Evolutionary conservation across 257 asterid genomes (phyloP), one percentile per base, ranked within the genome.

Genomic region (Capsicum baccatum): DNA sequence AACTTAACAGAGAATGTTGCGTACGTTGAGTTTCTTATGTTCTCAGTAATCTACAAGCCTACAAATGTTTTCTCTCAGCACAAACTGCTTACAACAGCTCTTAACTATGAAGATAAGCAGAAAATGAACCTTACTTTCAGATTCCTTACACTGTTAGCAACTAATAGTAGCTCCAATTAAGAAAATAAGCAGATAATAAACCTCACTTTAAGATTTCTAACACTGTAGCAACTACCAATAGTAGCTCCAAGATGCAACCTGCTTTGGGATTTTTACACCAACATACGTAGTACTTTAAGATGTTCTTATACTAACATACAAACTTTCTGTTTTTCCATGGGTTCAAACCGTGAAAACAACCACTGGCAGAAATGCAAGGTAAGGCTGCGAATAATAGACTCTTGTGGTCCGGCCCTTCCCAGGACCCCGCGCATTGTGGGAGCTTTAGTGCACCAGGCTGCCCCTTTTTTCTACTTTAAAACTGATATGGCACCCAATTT

Each of bases 1-100:
- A 76, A 76, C 21, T 76, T 54, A 26, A 78, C 81, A 26, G 64
- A 54, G 81, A 78, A 9, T 66, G 68, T 54, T 54, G 68, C 10
- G 33, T 78, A 9, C 8, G 3, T 26, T 15, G 21, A 78, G 50
- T 54, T 76, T 54, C 48, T 26, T 14, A 26, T 54, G 50, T 52
- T 26, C 81, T 76, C 81, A 52, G 19, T 76, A 26, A 33, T 76
- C 62, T 13, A 54, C 21, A 74, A 15, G 64, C 63, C 9, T 54
- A 16, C 5, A 33, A 14, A 6, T 54, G 48, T 54, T 78, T 26
- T 78, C 64, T 1, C 26, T 78, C 33, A 76, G 81, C 19, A 78
- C 64, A 78, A 78, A 54, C 50, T 78, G n/a, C 64, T 26, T 52
- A 78, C 33, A 26, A 26, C 33, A 26, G 33, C 33, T 26, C 33